Conservation (phyloP, 1,284 basidiomycete species). For the Blastosporella zonata region DNA sequence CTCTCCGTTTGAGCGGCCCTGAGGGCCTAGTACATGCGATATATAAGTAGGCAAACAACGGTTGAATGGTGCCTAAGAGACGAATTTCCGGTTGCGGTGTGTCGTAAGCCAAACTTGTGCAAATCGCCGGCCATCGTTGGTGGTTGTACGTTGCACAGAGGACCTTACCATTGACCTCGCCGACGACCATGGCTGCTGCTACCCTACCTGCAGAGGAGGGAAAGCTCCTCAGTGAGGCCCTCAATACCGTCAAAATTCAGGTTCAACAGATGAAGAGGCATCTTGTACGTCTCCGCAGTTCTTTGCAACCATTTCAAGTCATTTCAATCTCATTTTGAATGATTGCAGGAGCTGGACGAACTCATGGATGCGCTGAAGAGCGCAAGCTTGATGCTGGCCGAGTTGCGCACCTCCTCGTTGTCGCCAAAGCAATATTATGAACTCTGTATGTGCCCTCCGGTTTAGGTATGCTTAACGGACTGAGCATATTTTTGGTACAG, state of each 20-base stretch:
- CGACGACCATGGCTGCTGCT: conserved; percentile 18
- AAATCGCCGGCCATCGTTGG: conserved; percentile 10
- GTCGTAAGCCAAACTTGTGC: conserved; percentile 15
- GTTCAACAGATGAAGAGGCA: conserved; percentile 92
- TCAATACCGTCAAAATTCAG: conserved; percentile 88
- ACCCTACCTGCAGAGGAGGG: conserved; percentile 60
- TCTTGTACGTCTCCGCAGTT: conserved; percentile 58
- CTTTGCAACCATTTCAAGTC: conserved; percentile 8
- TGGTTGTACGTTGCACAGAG: conserved; percentile 5
- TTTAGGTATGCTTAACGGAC: conserved; percentile 1
- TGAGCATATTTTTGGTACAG: conserved; percentile 35
- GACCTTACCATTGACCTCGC: conserved; percentile 16
- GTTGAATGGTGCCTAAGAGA: no score
- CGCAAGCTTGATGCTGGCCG: conserved; percentile 92
- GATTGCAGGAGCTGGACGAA: conserved; percentile 78
- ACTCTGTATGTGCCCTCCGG: conserved; percentile 64
- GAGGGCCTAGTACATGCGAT: no score
- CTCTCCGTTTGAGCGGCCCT: no score
- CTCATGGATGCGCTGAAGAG: conserved; percentile 97
- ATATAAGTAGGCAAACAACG: no score
- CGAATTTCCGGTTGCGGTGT: not conserved
- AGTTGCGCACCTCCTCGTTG: conserved; percentile 87
- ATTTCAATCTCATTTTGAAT: conserved; percentile 2
- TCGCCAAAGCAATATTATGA: conserved; percentile 97
- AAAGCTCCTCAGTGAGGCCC: conserved; percentile 78